phyloP scores from a whole-genome alignment of 176 grass and related monocot genomes.

The Elymus sibiricus region DNA sequence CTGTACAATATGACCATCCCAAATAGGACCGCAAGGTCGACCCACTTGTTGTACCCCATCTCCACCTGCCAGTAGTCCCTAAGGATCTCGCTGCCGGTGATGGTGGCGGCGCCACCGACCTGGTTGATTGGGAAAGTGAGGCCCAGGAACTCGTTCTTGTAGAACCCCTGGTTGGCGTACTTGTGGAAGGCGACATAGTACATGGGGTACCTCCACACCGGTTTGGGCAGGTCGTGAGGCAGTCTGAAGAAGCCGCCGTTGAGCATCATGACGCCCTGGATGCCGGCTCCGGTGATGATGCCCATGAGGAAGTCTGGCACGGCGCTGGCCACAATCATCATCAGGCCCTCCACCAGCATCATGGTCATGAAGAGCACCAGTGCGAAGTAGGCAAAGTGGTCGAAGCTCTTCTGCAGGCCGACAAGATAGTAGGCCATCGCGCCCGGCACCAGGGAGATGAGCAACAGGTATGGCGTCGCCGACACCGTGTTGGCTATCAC shows the following conservation, averaged over 20 bases:
- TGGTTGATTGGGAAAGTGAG: slow-evolving; percentile 65
- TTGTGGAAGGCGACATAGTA: slow-evolving; percentile 60
- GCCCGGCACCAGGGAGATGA: slow-evolving; percentile 41
- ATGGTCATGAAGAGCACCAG: slow-evolving; percentile 42
- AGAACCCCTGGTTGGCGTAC: slow-evolving; percentile 50
- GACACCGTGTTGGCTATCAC: slow-evolving; percentile 50
- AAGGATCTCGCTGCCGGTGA: slow-evolving; percentile 59
- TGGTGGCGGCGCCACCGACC: slow-evolving; percentile 17
- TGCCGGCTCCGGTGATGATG: slow-evolving; percentile 53
- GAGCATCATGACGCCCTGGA: slow-evolving; percentile 55
- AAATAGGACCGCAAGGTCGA: slow-evolving; percentile 54
- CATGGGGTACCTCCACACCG: slow-evolving; percentile 55
- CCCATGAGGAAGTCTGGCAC: slow-evolving; percentile 68
- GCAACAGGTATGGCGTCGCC: slow-evolving; percentile 38
- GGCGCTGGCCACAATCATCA: slow-evolving; percentile 52
- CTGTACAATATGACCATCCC: slow-evolving; percentile 79
- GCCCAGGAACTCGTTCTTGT: slow-evolving; percentile 84
- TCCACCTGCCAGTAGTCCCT: slow-evolving; percentile 62
- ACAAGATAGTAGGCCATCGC: slow-evolving; percentile 51
- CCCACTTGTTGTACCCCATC: slow-evolving; percentile 77
- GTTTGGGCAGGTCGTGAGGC: slow-evolving; percentile 39
- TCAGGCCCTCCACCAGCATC: slow-evolving; percentile 45
- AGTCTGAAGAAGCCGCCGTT: slow-evolving; percentile 55
- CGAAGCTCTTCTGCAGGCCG: slow-evolving; percentile 15
- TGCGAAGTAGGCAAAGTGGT: slow-evolving; percentile 40